Evolutionary conservation across 805 yeast species (phyloP).

Genomic region (Zygosaccharomyces gambellarensis): DNA sequence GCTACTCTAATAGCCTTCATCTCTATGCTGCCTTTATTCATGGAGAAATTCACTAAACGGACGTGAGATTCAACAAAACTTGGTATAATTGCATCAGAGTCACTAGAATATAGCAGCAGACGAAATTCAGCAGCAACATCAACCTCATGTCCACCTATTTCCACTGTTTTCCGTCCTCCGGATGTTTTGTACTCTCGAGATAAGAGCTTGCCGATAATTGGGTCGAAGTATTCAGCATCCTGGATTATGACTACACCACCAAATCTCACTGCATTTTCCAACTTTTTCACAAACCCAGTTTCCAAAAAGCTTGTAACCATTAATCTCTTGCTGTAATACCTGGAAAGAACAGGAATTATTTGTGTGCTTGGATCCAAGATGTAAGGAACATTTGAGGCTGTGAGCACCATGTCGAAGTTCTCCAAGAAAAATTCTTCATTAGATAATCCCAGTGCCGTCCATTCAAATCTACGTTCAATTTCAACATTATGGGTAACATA

Average conservation of each 20-base stretch:
- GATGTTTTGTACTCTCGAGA: conserved; percentile 52
- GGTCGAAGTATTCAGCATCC: conserved; percentile 80
- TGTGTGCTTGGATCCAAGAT: conserved; percentile 69
- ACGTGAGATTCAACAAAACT: conserved; percentile 61
- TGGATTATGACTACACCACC: conserved; percentile 70
- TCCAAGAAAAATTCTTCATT: conserved; percentile 59
- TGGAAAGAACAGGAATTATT: conserved; percentile 40
- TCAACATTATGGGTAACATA: conserved; percentile 39
- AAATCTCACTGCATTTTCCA: conserved; percentile 79
- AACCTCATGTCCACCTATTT: conserved; percentile 56
- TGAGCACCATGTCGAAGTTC: conserved; percentile 52
- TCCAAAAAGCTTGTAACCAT: conserved; percentile 68
- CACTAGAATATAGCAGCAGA: conserved; percentile 57
- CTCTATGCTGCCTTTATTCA: conserved; percentile 65
- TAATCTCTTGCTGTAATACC: conserved; percentile 34
- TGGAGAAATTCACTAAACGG: conserved; percentile 60
- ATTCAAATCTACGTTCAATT: conserved; percentile 39
- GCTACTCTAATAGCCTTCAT: conserved; percentile 56
- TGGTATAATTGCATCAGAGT: conserved; percentile 43
- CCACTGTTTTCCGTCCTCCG: conserved; percentile 66
- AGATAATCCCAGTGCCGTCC: conserved; percentile 53
- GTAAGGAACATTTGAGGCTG: conserved; percentile 42
- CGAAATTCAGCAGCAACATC: conserved; percentile 64
- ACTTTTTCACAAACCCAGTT: conserved; percentile 54
- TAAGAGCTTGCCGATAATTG: conserved; percentile 60